phyloP scores from a whole-genome alignment of 2,329 filamentous ascomycete genomes.

The Fusarium setosum region DNA sequence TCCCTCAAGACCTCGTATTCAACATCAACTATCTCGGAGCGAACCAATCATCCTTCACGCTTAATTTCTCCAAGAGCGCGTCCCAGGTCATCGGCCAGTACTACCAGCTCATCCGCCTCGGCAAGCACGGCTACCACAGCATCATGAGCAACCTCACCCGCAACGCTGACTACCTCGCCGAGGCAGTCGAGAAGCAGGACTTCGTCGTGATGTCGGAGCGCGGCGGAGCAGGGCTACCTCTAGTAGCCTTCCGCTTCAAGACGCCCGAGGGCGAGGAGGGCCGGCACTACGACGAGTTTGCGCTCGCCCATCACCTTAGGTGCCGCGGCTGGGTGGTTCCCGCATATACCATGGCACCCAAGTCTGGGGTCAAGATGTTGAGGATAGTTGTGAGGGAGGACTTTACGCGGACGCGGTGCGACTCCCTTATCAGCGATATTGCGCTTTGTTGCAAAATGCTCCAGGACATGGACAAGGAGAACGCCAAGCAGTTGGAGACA shows the following conservation, averaged over 20 bases:
- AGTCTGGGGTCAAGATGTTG: conserved; percentile 90
- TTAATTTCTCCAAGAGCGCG: conserved; percentile 97
- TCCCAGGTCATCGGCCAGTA: conserved; percentile 97
- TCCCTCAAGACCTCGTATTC: conserved; percentile 94
- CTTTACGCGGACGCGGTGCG: conserved; percentile 85
- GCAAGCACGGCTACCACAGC: conserved; percentile 88
- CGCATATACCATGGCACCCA: conserved; percentile 96
- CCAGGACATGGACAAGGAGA: conserved; percentile 78
- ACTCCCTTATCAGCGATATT: conserved; percentile 81
- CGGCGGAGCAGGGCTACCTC: conserved; percentile 81
- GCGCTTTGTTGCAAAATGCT: conserved; percentile 80
- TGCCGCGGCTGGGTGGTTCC: conserved; percentile 93
- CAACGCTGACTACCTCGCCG: conserved; percentile 87
- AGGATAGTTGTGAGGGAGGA: conserved; percentile 93
- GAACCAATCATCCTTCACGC: conserved; percentile 93
- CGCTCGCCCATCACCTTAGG: conserved; percentile 85
- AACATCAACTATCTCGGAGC: conserved; percentile 99
- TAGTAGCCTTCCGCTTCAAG: conserved; percentile 87
- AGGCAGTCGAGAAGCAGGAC: conserved; percentile 77
- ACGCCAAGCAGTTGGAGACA: conserved; percentile 75
- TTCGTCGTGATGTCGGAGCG: conserved; percentile 91
- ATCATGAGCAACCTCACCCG: conserved; percentile 96
- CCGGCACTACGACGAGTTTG: conserved; percentile 77
- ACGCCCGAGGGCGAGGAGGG: conserved; percentile 65
- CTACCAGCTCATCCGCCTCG: conserved; percentile 95